Evolutionary conservation across 2,329 filamentous ascomycete species (phyloP).

Genomic region (Venturia nashicola): DNA sequence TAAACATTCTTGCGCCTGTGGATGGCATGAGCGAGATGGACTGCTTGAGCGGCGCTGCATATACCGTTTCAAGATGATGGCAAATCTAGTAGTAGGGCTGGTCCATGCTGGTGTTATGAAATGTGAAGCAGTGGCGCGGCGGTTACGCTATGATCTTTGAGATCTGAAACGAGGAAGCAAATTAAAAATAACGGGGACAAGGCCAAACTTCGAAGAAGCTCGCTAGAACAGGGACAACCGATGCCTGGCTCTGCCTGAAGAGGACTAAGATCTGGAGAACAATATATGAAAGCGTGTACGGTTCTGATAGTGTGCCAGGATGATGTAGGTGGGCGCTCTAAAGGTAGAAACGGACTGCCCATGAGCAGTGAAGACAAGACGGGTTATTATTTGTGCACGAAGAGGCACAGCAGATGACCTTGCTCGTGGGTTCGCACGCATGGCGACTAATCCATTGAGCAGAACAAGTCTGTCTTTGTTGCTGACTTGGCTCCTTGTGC

Average conservation of each 20-base stretch:
- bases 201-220: not conserved
- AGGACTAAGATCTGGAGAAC: not conserved
- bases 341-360: not conserved
- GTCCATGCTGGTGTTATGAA: slow-evolving; percentile 2
- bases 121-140: slow-evolving; percentile 8
- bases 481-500: no score
- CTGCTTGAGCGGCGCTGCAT: not conserved
- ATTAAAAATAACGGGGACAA: not conserved
- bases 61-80: slow-evolving; percentile 6
- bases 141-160: not conserved
- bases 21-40: not conserved
- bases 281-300: not conserved
- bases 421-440: no score
- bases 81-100: slow-evolving; percentile 1
- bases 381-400: no score
- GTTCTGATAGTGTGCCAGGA: not conserved
- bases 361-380: no score
- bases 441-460: no score
- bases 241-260: not conserved
- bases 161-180: slow-evolving; percentile 2
- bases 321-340: not conserved
- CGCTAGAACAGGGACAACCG: not conserved
- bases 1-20: not conserved
- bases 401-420: no score
- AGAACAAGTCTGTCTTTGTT: no score